These are phyloP conservation scores for Syncephalastrum racemosum DNA, from an alignment of 371 early-diverging fungal species.

Conservation along the genomic window DNA sequence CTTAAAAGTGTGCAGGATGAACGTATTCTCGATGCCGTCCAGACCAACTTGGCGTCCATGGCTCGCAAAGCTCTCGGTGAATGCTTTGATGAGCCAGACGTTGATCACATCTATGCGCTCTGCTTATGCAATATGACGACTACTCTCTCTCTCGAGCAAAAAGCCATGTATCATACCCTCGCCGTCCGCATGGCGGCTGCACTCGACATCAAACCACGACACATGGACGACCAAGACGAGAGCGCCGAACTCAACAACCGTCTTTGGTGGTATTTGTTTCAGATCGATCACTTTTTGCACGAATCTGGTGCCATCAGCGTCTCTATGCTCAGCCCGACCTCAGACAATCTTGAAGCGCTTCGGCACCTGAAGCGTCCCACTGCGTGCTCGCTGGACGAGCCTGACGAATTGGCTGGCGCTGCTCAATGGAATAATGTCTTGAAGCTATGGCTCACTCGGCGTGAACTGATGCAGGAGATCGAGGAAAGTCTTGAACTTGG, in stretches of 20 bases:
- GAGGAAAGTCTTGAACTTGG: constrained; percentile 11
- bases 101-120: constrained; percentile 25
- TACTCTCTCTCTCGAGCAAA: constrained; percentile 20
- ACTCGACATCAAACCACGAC: constrained; percentile 18
- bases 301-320: constrained; percentile 26
- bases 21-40: constrained; percentile 23
- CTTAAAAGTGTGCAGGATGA: constrained; percentile 16
- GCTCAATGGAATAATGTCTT: constrained; percentile 26
- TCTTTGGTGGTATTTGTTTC: constrained; percentile 35
- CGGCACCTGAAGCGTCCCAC: constrained; percentile 15
- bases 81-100: constrained; percentile 29
- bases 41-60: constrained; percentile 20
- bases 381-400: constrained; percentile 30
- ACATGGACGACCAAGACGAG: constrained; percentile 5
- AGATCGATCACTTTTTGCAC: constrained; percentile 29
- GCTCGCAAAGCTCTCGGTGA: constrained; percentile 26
- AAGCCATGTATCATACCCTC: constrained; percentile 26
- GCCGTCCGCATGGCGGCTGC: constrained; percentile 28
- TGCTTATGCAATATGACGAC: constrained; percentile 28
- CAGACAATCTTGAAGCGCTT: constrained; percentile 27
- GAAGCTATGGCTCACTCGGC: constrained; percentile 28
- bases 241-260: constrained; percentile 23
- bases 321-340: constrained; percentile 25
- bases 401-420: constrained; percentile 23
- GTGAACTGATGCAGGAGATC: constrained; percentile 19